Conservation (phyloP, 306 rosid genomes). For the Prunus mongolica region DNA sequence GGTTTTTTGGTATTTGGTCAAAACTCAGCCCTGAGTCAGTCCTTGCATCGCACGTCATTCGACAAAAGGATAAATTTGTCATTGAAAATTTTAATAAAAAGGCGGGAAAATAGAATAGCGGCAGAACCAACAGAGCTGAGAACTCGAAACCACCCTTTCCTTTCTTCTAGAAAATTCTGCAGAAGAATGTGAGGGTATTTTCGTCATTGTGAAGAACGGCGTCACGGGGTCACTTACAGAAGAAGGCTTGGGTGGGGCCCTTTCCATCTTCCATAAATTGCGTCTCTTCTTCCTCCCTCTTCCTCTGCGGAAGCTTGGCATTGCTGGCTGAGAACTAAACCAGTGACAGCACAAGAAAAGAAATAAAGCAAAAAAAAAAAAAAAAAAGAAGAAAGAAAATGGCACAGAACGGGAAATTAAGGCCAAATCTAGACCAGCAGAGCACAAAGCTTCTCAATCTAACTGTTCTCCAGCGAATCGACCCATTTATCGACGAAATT, state of each 20-base stretch:
- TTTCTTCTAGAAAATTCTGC: not conserved
- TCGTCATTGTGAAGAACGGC: not conserved
- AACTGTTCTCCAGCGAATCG: constrained; percentile 83
- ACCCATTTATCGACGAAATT: constrained; percentile 82
- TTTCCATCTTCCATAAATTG: not conserved
- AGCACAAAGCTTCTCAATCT: constrained; percentile 81
- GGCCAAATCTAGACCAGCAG: constrained; percentile 84
- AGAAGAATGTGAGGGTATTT: not conserved
- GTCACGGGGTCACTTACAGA: not conserved
- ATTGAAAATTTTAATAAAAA: not conserved
- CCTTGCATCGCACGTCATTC: too few relatives aligned
- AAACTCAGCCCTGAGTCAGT: too few relatives aligned
- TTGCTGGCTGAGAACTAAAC: not conserved
- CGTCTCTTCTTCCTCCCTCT: not conserved
- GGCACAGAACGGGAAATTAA: constrained; percentile 68
- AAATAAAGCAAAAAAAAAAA: not conserved
- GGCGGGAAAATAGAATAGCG: not conserved
- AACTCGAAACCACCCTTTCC: not conserved
- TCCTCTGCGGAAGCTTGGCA: too few relatives aligned
- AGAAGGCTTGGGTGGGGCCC: not conserved
- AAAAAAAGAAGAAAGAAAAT: constrained; percentile 5
- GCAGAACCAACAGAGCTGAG: not conserved
- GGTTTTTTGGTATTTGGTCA: too few relatives aligned
- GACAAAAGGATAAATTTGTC: not conserved
- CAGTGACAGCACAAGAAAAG: not conserved